Evolutionary conservation across 2,329 filamentous ascomycete species (phyloP).

Genomic region (Aspergillus sp.): DNA sequence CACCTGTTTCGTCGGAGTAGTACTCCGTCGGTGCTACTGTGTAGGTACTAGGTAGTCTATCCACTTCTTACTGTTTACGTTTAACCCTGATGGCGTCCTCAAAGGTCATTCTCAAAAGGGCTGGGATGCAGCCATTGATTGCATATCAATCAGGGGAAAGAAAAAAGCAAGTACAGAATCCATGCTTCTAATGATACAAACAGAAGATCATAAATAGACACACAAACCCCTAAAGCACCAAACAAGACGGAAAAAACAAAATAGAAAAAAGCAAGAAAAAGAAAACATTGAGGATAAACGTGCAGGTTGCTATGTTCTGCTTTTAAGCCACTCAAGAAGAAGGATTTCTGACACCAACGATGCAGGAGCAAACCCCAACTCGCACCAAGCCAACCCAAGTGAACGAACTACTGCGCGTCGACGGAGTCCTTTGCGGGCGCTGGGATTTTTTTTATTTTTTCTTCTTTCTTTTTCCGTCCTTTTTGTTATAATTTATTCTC

Average conservation of each 20-base stretch:
- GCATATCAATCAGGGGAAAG: not conserved
- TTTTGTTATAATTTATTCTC: too few relatives aligned
- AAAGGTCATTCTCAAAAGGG: too few relatives aligned
- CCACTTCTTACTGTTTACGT: not conserved
- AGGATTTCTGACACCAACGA: not conserved
- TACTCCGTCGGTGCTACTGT: too few relatives aligned
- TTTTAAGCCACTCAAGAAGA: conserved; percentile 3
- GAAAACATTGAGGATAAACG: conserved; percentile 11
- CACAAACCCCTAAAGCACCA: not conserved
- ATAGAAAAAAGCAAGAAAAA: conserved; percentile 1
- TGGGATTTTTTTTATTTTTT: conserved; percentile 8
- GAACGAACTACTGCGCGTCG: conserved; percentile 20
- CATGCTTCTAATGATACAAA: not conserved
- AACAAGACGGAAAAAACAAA: not conserved
- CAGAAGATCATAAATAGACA: not conserved
- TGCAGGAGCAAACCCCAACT: conserved; percentile 1
- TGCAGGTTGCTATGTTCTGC: conserved; percentile 10
- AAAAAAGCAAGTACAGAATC: not conserved
- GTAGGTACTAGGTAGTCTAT: too few relatives aligned
- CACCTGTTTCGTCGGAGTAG: not conserved
- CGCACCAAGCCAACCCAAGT: not conserved
- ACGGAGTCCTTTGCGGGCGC: not conserved
- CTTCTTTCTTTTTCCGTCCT: not conserved
- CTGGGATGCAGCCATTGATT: too few relatives aligned
- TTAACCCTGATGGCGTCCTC: too few relatives aligned